A percentile compares a stretch with the other conserved stretches of the same genome.
Evolutionary conservation across 1,284 basidiomycete species (phyloP).

Genomic region (Malassezia dermatis): DNA sequence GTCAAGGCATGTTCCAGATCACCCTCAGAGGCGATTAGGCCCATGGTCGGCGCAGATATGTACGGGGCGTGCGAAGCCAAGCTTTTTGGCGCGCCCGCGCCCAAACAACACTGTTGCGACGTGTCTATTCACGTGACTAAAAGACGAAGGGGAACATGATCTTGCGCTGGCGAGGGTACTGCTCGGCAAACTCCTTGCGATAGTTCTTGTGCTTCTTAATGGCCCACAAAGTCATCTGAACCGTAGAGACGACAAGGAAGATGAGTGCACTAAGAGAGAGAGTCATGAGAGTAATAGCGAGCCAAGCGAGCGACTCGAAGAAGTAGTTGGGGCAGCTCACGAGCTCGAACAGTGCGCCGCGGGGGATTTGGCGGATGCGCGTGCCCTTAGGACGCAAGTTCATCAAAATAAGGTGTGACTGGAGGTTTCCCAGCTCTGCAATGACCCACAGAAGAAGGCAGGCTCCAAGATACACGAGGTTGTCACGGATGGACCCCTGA

Average conservation of each 20-base stretch:
- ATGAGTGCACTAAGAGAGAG: slow-evolving; percentile 55
- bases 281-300: slow-evolving; percentile 65
- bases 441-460: slow-evolving; percentile 64
- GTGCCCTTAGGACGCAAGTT: slow-evolving; percentile 71
- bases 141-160: slow-evolving; percentile 69
- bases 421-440: slow-evolving; percentile 75
- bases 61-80: neutral
- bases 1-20: slow-evolving; percentile 1
- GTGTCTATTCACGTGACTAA: slow-evolving; percentile 11
- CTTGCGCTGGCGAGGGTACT: slow-evolving; percentile 66
- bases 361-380: slow-evolving; percentile 69
- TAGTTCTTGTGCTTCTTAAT: slow-evolving; percentile 81
- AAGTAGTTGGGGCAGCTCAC: slow-evolving; percentile 91
- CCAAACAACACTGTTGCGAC: neutral
- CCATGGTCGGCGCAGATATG: neutral
- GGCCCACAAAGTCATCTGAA: slow-evolving; percentile 79
- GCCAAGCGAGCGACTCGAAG: slow-evolving; percentile 74
- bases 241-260: slow-evolving; percentile 62
- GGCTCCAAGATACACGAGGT: slow-evolving; percentile 60
- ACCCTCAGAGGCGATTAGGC: neutral
- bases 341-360: slow-evolving; percentile 65
- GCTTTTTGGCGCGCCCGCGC: neutral
- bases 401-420: slow-evolving; percentile 71
- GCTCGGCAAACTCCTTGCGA: slow-evolving; percentile 76
- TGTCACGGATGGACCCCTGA: slow-evolving; percentile 60